Conservation (phyloP, 352 stramenopile species). For the Pythium diclinum region DNA sequence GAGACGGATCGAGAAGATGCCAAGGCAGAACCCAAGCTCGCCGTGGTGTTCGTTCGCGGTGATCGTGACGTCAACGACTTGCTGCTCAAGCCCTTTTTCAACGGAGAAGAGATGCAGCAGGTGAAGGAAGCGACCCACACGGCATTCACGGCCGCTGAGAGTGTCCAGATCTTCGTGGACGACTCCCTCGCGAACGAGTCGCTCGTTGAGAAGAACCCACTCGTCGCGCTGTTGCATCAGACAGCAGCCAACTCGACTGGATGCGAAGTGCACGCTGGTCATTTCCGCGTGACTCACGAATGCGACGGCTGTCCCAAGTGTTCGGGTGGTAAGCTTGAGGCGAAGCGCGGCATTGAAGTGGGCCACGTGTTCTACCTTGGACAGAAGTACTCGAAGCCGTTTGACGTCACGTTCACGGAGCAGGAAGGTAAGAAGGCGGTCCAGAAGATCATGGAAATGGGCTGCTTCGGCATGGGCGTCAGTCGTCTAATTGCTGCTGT, state of each 20-base stretch:
- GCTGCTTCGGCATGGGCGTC: constrained; percentile 87
- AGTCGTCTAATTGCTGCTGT: constrained; percentile 74
- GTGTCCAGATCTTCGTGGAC: constrained; percentile 56
- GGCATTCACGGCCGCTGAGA: constrained; percentile 13
- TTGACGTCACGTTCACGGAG: constrained; percentile 55
- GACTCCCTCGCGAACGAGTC: constrained; percentile 40
- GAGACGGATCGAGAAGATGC: constrained; percentile 19
- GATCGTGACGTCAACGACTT: constrained; percentile 72
- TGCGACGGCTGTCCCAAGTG: constrained; percentile 58
- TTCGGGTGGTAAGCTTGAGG: constrained; percentile 40
- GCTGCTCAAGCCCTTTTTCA: constrained; percentile 65
- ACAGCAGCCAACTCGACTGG: neutral
- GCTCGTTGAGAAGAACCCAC: neutral
- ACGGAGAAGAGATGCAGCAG: constrained; percentile 51
- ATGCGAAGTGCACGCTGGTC: constrained; percentile 31
- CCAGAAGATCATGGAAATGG: constrained; percentile 80
- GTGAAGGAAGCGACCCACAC: constrained; percentile 21
- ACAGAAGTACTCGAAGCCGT: constrained; percentile 86
- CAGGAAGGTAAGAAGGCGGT: constrained; percentile 32
- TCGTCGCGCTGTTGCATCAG: constrained; percentile 16
- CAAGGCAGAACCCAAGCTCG: constrained; percentile 10
- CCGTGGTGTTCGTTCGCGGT: constrained; percentile 52
- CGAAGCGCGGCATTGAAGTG: constrained; percentile 85
- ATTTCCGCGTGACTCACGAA: constrained; percentile 65
- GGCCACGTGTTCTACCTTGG: constrained; percentile 88